These are phyloP conservation scores for Escallonia herrerae DNA, from an alignment of 129 eudicot genomes.

Conservation along the genomic window DNA sequence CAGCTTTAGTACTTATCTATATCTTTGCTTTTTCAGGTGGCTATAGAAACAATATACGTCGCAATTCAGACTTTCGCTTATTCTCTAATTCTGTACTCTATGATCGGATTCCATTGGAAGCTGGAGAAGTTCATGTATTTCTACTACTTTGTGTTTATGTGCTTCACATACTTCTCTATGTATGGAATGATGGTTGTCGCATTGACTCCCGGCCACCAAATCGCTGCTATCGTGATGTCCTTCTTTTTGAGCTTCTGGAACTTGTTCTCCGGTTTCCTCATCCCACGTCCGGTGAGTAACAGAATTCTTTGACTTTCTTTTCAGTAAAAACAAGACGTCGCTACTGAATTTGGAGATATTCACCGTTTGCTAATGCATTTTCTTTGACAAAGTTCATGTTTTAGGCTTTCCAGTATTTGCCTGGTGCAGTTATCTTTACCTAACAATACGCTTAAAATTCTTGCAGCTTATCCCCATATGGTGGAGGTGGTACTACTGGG, in stretches of 20 bases:
- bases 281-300: constrained; percentile 31
- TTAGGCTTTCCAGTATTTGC: neutral
- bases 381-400: neutral
- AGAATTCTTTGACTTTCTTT: neutral
- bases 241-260: constrained; percentile 41
- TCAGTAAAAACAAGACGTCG: neutral
- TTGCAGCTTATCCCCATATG: constrained; percentile 31
- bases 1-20: neutral
- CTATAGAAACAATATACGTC: constrained; percentile 35
- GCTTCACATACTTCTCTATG: constrained; percentile 36
- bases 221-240: constrained; percentile 29
- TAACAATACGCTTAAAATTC: neutral
- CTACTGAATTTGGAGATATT: neutral
- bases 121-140: constrained; percentile 43
- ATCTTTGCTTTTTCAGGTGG: constrained; percentile 20
- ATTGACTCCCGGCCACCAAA: constrained; percentile 31
- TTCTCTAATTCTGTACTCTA: constrained; percentile 46
- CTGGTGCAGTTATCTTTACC: neutral
- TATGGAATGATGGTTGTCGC: constrained; percentile 44
- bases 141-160: constrained; percentile 53
- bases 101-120: constrained; percentile 58
- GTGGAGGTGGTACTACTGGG: constrained; percentile 53
- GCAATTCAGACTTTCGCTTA: constrained; percentile 40
- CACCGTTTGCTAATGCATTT: neutral
- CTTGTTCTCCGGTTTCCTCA: constrained; percentile 40